These are phyloP conservation scores for Teratosphaeriaceae sp. DNA, from an alignment of 2,329 filamentous ascomycete species.

Conservation along the genomic window DNA sequence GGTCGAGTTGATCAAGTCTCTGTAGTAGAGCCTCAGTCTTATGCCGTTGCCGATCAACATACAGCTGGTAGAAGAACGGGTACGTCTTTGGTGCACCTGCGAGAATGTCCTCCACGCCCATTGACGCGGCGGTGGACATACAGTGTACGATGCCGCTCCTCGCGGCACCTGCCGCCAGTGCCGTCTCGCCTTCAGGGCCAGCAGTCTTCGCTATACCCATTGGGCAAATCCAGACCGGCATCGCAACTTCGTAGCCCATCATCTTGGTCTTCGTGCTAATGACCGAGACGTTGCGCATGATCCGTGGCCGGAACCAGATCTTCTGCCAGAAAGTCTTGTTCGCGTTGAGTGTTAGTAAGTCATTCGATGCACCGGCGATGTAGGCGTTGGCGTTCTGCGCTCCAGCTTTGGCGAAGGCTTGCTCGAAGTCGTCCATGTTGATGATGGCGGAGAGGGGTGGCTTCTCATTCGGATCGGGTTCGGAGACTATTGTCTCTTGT, in stretches of 20 bases:
- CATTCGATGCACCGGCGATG: constrained; percentile 45
- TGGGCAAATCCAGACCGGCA: constrained; percentile 33
- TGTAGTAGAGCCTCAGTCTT: constrained; percentile 47
- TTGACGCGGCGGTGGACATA: constrained; percentile 25
- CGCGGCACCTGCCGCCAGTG: constrained; percentile 26
- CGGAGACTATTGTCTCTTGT: constrained; percentile 19
- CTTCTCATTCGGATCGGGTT: constrained; percentile 29
- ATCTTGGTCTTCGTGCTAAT: constrained; percentile 31
- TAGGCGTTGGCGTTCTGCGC: constrained; percentile 36
- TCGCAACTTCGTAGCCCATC: constrained; percentile 25
- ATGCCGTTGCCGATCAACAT: constrained; percentile 50
- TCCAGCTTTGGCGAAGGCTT: constrained; percentile 31
- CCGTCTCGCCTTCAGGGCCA: constrained; percentile 27
- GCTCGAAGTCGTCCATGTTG: constrained; percentile 42
- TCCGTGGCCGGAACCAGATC: constrained; percentile 42
- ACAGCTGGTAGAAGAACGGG: constrained; percentile 54
- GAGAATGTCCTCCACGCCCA: constrained; percentile 27
- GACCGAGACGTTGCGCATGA: constrained; percentile 36
- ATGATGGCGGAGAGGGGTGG: constrained; percentile 42
- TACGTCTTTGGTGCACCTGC: constrained; percentile 20
- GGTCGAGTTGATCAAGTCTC: constrained; percentile 39
- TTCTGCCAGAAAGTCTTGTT: constrained; percentile 38
- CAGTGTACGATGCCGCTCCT: constrained; percentile 28
- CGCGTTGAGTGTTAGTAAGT: constrained; percentile 40
- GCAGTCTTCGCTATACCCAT: constrained; percentile 28